Evolutionary conservation across 805 yeast species (phyloP), one percentile per base, ranked within the genome.

Genomic region (Myxozyma lipomycoides): DNA sequence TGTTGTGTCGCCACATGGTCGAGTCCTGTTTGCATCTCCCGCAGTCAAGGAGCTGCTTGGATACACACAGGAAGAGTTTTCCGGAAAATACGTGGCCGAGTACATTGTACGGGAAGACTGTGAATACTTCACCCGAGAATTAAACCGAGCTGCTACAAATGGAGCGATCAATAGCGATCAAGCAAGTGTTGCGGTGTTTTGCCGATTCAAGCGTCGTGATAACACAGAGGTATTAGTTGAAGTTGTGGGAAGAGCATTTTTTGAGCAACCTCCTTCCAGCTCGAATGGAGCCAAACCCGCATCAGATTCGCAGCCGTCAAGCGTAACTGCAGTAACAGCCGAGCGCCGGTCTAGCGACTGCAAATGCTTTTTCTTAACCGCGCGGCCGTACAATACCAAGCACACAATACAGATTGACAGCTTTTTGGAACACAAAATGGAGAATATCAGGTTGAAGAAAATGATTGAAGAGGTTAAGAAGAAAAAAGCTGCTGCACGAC

Each of bases 391-490:
- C 23, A 21, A 34, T 15, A 39, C 52, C 5, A 40, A 46, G 38
- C 15, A 17, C 21, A 22, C 41, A 10, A 18, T 24, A 17, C 46
- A 47, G 21, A 35, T 54, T n/a, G 60, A 56, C 45, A 35, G 52
- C 32, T 56, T 56, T 34, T 45, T 56, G 28, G 60, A 56, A 37
- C 43, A 46, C 52, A 46, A 55, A 41, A 44, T 56, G 25, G 59
- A 55, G 35, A 49, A 46, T 39, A 32, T 53, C 25, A 49, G 59
- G 21, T 35, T 50, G 21, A 50, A 44, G 48, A 52, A 51, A 34
- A 38, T 46, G 37, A 21, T 45, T 19, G 58, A 47, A 17, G 32
- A 40, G 12, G 38, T 40, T 21, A 35, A 35, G 19, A 17, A 12
- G 9, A 35, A 35, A 28, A 28, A 28, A 7, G 12, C 7, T 28